Conservation (phyloP, 2,329 filamentous ascomycete genomes). For the Paraphoma sp. region DNA sequence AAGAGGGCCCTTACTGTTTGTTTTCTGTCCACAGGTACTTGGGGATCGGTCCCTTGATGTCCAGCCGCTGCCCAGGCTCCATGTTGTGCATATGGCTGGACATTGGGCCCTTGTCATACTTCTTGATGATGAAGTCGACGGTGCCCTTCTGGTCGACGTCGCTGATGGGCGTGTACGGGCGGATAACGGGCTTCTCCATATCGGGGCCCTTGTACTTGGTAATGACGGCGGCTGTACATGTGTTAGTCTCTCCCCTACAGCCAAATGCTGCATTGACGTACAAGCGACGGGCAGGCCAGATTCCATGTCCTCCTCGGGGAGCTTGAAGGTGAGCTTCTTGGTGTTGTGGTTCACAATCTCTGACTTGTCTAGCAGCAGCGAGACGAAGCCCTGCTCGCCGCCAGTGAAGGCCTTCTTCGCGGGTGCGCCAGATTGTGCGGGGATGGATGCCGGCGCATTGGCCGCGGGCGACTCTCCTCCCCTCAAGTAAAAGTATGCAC, state of each 20-base stretch:
- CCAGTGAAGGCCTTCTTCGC: slow-evolving; percentile 71
- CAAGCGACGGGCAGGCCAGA: slow-evolving; percentile 84
- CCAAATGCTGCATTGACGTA: slow-evolving; percentile 39
- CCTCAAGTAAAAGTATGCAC: slow-evolving; percentile 58
- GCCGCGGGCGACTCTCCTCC: slow-evolving; percentile 34
- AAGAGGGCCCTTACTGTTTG: too few species aligned
- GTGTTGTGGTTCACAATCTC: slow-evolving; percentile 92
- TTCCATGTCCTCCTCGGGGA: slow-evolving; percentile 83
- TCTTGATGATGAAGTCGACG: slow-evolving; percentile 90
- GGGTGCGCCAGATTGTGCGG: slow-evolving; percentile 47
- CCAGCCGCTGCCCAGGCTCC: slow-evolving; percentile 79
- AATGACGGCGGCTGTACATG: slow-evolving; percentile 70
- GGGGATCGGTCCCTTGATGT: slow-evolving; percentile 93
- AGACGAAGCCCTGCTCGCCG: slow-evolving; percentile 88
- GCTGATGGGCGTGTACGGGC: slow-evolving; percentile 91
- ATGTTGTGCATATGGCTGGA: slow-evolving; percentile 86
- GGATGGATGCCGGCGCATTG: slow-evolving; percentile 39
- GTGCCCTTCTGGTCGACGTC: slow-evolving; percentile 83
- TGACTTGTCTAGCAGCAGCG: slow-evolving; percentile 78
- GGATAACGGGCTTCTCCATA: slow-evolving; percentile 82
- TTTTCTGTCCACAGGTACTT: slow-evolving; percentile 91
- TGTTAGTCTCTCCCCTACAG: neutral
- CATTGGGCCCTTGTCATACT: slow-evolving; percentile 91
- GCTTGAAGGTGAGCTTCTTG: slow-evolving; percentile 87
- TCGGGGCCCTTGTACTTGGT: slow-evolving; percentile 90